A percentile compares a stretch with the other conserved stretches of the same genome.
These are phyloP conservation scores for Penicillium glabrum DNA, from an alignment of 2,329 filamentous ascomycete species.

Conservation along the genomic window DNA sequence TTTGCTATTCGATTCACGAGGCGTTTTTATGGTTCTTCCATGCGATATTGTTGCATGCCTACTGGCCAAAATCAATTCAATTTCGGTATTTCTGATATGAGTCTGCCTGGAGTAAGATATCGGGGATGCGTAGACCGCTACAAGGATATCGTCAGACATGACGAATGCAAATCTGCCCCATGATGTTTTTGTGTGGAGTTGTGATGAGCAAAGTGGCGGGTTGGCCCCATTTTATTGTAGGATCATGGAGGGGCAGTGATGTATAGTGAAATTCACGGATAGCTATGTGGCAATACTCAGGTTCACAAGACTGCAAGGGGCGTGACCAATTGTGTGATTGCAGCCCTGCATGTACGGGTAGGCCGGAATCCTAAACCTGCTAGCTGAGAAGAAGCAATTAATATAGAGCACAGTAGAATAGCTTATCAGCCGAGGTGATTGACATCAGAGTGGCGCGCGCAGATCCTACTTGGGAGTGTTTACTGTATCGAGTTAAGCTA, in stretches of 20 bases:
- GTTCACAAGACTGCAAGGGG: not conserved
- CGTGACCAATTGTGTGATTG: not conserved
- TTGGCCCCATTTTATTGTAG: not conserved
- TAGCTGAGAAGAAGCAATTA: not conserved
- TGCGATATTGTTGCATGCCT: conserved; percentile 21
- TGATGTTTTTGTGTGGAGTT: not conserved
- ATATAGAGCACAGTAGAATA: not conserved
- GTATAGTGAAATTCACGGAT: not conserved
- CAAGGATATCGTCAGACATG: not conserved
- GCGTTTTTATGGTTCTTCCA: conserved; percentile 20
- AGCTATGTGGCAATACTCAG: not conserved
- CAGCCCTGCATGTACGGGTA: not conserved
- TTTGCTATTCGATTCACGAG: conserved; percentile 11
- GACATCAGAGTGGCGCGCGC: not conserved
- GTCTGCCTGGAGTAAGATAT: not conserved
- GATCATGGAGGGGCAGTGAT: not conserved
- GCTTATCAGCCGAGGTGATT: not conserved
- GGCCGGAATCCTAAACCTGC: not conserved
- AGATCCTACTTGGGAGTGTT: not conserved
- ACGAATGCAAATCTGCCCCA: not conserved
- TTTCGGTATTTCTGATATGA: not conserved
- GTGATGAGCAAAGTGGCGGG: not conserved
- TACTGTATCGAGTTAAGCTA: not conserved
- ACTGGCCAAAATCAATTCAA: conserved; percentile 20
- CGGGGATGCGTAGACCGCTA: not conserved